Evolutionary conservation across 2,329 filamentous ascomycete genomes (phyloP).

Genomic region (Pseudopithomyces chartarum): DNA sequence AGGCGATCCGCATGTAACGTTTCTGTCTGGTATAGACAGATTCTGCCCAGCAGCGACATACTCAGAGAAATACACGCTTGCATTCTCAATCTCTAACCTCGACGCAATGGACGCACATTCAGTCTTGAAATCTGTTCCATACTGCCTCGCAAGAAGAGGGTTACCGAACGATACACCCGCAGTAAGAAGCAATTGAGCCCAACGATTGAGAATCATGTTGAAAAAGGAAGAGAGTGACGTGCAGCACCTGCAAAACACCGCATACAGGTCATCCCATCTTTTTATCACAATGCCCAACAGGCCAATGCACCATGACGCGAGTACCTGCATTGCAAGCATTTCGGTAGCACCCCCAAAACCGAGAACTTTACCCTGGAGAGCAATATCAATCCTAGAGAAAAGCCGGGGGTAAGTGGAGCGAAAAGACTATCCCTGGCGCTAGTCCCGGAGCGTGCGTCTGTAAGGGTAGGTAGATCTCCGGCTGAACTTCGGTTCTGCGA

Average conservation of each 20-base stretch:
- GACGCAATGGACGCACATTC: slow-evolving; percentile 36
- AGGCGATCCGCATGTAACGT: slow-evolving; percentile 45
- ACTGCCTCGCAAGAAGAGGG: background rate
- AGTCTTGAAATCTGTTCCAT: slow-evolving; percentile 19
- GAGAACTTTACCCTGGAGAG: background rate
- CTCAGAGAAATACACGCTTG: slow-evolving; percentile 44
- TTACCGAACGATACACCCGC: background rate
- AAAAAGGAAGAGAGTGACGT: background rate
- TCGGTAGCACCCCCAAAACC: background rate
- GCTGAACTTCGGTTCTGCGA: background rate
- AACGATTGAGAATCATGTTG: background rate
- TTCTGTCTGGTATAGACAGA: slow-evolving; percentile 44
- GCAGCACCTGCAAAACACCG: background rate
- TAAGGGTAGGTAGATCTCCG: background rate
- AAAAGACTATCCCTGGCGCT: background rate
- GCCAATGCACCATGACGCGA: slow-evolving; percentile 1
- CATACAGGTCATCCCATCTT: background rate
- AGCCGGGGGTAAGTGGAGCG: background rate
- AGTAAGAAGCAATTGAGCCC: background rate
- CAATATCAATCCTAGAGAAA: background rate
- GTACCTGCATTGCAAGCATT: background rate
- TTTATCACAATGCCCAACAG: background rate
- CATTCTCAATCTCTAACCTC: slow-evolving; percentile 37
- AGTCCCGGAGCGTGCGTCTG: background rate
- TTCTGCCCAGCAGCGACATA: slow-evolving; percentile 49